Percentiles rank a stretch among this genome's conserved stretches.
Conservation (phyloP, 2,329 filamentous ascomycete species). For the Passalora sequoiae region DNA sequence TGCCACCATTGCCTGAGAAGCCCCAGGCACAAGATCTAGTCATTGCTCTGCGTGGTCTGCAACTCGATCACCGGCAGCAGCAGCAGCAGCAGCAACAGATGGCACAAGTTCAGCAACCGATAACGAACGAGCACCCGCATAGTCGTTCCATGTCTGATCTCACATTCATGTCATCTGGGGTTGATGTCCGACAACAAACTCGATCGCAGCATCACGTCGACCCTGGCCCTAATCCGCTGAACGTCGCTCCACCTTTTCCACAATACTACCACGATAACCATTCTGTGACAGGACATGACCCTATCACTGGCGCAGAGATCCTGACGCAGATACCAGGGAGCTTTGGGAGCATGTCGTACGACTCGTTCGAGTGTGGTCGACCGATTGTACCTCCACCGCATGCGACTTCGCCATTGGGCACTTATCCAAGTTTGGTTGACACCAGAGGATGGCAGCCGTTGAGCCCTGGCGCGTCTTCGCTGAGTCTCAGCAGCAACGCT, state of each 20-base stretch:
- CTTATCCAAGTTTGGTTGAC: too few relatives aligned
- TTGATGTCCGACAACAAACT: conserved; percentile 3
- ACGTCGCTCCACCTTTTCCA: not conserved
- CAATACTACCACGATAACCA: too few relatives aligned
- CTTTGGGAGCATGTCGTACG: conserved; percentile 4
- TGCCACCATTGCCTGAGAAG: conserved; percentile 17
- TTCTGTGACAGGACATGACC: too few relatives aligned
- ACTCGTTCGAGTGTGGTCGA: conserved; percentile 1
- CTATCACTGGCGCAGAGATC: conserved; percentile 2
- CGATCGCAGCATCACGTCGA: conserved; percentile 5
- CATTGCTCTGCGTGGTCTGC: conserved; percentile 12
- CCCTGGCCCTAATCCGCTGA: not conserved
- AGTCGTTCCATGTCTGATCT: too few relatives aligned
- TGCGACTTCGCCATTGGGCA: too few relatives aligned
- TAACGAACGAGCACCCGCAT: too few relatives aligned
- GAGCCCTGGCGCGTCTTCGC: not conserved
- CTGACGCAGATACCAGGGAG: conserved; percentile 6
- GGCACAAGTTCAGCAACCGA: not conserved
- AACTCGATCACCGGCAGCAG: conserved; percentile 6
- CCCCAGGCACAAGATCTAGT: conserved; percentile 20
- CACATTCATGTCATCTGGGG: not conserved
- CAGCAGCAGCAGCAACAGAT: not conserved
- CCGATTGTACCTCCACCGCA: too few relatives aligned
- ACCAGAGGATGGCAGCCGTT: too few relatives aligned
- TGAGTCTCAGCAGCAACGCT: not conserved